Base-by-base conservation (phyloP, 2,329 filamentous ascomycete genomes). In the Capronia epimyces region DNA sequence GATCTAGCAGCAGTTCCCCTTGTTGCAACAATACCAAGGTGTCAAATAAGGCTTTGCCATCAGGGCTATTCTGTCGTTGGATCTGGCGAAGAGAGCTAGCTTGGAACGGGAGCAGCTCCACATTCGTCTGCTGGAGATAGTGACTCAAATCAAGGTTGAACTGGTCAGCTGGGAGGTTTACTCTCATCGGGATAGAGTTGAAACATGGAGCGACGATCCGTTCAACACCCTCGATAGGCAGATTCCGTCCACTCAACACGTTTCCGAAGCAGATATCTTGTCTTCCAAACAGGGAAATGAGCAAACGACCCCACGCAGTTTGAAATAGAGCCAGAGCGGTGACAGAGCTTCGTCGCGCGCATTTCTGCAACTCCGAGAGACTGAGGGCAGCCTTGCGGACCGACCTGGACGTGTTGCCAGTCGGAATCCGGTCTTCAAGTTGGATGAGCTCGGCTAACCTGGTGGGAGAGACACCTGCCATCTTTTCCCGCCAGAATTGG, bases 201-300 rank as follows among this genome's bases (percentile, higher is more conserved):
- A 96, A 95, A 65, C 89, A 95, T 0, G 90, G 90, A 0, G 87
- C 89, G n/a, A 94, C 79, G 4, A 95, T 77, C 3, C 76, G 73
- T 31, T 90, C 82, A 9, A 91, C 72, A 0, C 77, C 79, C 4
- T 84, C 76, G 2, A 90, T 66, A 0, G 80, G 69, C 8, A 87
- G 64, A 0, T 82, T 84, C 6, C 90, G 81, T 1, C 90, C 89
- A 62, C 82, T 90, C 49, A 91, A 78, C 2, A 96, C 84, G 60
- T 88, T 93, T 0, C 91, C 90, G 62, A 96, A 95, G 65, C 87
- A 93, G 3, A 95, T 62, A 62, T 95, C 89, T 0, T 71, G 65
- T 3, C 72, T 70, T 1, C 73, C 65, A 1, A 82, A 75, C 2
- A 81, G 70, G 2, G 78, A 69, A 0, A 78, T 72, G 1, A 95